phyloP scores from a whole-genome alignment of 2,329 filamentous ascomycete genomes.

The Eutypa lata region DNA sequence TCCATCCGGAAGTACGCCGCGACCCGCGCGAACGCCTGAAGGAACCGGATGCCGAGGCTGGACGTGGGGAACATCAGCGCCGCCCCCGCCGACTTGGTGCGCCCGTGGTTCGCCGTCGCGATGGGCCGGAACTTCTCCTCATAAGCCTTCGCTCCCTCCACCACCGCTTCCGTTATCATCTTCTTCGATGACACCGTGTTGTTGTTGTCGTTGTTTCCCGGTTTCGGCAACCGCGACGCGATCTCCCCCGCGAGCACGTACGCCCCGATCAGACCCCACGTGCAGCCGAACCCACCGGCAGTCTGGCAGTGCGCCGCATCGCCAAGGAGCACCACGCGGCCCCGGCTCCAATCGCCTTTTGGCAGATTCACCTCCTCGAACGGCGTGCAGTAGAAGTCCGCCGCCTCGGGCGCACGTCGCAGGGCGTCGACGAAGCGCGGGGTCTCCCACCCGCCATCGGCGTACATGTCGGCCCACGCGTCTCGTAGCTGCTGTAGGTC shows the following conservation, averaged over 20 bases:
- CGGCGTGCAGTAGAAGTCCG: constrained; percentile 41
- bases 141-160: constrained; percentile 11
- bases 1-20: constrained; percentile 16
- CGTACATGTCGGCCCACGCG: constrained; percentile 36
- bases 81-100: constrained; percentile 1
- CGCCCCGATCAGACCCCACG: constrained; percentile 40
- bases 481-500: constrained; percentile 32
- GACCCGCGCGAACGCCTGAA: constrained; percentile 9
- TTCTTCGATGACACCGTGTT: too few species aligned
- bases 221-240: constrained; percentile 7
- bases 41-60: constrained; percentile 11
- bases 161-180: constrained; percentile 5
- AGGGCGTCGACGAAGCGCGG: constrained; percentile 27
- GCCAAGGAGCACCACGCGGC: constrained; percentile 43
- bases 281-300: constrained; percentile 45
- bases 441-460: constrained; percentile 40
- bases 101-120: constrained; percentile 12
- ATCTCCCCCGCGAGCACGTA: constrained; percentile 52
- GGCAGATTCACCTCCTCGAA: constrained; percentile 37
- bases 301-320: constrained; percentile 46
- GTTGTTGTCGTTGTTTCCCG: too few species aligned
- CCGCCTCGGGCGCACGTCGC: constrained; percentile 8
- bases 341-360: constrained; percentile 28
- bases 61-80: constrained; percentile 12
- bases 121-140: constrained; percentile 18